Evolutionary conservation across 2,329 filamentous ascomycete genomes (phyloP), one percentile per base, ranked within the genome.

Genomic region (Cladosporium sp.): DNA sequence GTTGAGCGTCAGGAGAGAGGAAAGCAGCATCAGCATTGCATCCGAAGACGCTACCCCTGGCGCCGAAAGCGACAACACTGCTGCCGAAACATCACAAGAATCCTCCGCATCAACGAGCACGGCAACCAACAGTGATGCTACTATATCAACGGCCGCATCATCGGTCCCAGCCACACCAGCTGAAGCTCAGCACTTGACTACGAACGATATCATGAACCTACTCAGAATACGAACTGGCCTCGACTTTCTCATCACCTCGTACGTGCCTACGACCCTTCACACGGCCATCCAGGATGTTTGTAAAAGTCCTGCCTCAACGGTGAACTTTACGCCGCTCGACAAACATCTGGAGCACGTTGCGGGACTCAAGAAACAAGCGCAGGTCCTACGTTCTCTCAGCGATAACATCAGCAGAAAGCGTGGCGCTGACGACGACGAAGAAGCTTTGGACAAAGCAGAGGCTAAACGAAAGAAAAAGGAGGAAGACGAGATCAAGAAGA

Each of bases 391-490:
- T 62, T 88, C 88, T 2, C 79, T 88, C 10, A 84, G 82, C 1
- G 89, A 93, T 76, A 92, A 89, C 75, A 87, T 90, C 3, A 77
- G 72, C 13, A 84, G 88, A 23, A 94, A 93, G 76, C 84, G 89
- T 18, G 78, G 78, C 0, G 65, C 74, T 11, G 75, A 76, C 6
- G 88, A 92, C 66, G 91, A 92, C 39, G 89, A 92, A 34, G 85
- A 86, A 39, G 84, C 86, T 14, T 82, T 83, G 14, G 80, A 78
- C 60, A 75, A 76, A n/a, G 78, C 89, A 3, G 88, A 87, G 3
- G 91, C 93, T 76, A 97, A 95, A 86, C 93, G 90, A 81, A 83
- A 89, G 51, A 93, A 89, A 76, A 88, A 90, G 79, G 93, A 97
- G 59, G 94, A 97, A 67, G 93, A 97, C 66, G 93, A 97, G 66